A percentile compares a stretch with the other conserved stretches of the same genome.
Evolutionary conservation across 2,329 filamentous ascomycete genomes (phyloP).

Genomic region (Penicillium sp.): DNA sequence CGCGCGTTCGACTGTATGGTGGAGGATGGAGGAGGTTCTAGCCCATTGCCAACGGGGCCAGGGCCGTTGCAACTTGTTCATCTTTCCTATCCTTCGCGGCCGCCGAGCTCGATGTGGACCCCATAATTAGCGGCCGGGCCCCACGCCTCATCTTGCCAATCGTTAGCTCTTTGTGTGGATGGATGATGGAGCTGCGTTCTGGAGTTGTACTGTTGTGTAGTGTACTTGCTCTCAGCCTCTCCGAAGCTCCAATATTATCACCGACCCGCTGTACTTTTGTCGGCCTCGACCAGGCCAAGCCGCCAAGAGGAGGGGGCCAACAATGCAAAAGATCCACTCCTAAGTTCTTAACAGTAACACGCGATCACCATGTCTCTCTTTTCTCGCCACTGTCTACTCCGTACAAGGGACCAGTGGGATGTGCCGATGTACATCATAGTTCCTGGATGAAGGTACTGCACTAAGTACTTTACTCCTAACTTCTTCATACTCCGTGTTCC

Average conservation of each 20-base stretch:
- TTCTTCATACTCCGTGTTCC: not conserved
- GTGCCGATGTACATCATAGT: not conserved
- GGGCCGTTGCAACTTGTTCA: not conserved
- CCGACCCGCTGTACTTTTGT: not conserved
- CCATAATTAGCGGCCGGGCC: not conserved
- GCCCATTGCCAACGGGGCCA: slow-evolving; percentile 2
- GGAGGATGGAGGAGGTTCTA: slow-evolving; percentile 7
- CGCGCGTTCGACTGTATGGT: slow-evolving; percentile 11
- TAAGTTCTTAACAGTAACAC: not conserved
- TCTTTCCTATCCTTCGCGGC: not conserved
- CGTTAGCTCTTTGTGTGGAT: not conserved
- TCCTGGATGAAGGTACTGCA: not conserved
- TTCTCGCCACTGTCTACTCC: not conserved
- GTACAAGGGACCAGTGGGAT: not conserved
- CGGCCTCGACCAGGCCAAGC: not conserved
- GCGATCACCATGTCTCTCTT: not conserved
- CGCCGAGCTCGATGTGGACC: not conserved
- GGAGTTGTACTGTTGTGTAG: not conserved
- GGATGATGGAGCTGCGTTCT: not conserved
- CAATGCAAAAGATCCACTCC: not conserved
- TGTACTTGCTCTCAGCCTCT: not conserved
- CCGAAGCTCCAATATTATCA: not conserved
- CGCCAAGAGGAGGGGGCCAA: not conserved
- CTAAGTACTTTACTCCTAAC: not conserved
- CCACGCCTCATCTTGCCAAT: not conserved